Percentiles rank a stretch among this genome's conserved stretches.
Conservation (phyloP, 2,329 filamentous ascomycete genomes). For the Dactylella cylindrospora region DNA sequence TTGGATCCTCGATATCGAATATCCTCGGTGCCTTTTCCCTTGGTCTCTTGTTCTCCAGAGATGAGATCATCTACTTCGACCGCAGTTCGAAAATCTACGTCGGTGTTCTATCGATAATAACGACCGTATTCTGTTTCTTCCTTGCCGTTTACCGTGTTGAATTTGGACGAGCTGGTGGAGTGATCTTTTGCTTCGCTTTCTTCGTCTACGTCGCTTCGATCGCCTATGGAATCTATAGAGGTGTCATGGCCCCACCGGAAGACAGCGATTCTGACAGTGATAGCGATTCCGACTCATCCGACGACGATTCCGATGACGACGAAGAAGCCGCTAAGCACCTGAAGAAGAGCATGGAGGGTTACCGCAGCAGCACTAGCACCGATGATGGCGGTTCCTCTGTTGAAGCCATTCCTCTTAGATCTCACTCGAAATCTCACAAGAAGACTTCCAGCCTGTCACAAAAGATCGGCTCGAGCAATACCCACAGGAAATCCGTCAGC, state of each 20-base stretch:
- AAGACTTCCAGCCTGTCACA: conserved; percentile 32
- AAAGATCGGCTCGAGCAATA: conserved; percentile 11
- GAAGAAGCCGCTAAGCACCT: conserved; percentile 44
- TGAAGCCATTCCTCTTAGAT: conserved; percentile 31
- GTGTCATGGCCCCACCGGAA: conserved; percentile 54
- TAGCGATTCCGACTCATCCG: conserved; percentile 49
- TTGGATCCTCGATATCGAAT: conserved; percentile 61
- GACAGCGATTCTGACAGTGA: conserved; percentile 55
- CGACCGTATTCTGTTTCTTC: conserved; percentile 53
- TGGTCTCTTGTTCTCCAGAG: conserved; percentile 55
- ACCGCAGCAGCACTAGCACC: conserved; percentile 37
- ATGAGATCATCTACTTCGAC: conserved; percentile 53
- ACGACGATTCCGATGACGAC: conserved; percentile 47
- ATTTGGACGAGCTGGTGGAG: conserved; percentile 51
- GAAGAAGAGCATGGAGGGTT: conserved; percentile 34
- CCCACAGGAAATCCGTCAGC: conserved; percentile 22
- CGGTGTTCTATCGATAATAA: conserved; percentile 53
- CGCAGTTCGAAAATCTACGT: conserved; percentile 57
- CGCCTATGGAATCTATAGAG: conserved; percentile 55
- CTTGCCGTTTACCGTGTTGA: conserved; percentile 50
- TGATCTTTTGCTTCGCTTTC: conserved; percentile 54
- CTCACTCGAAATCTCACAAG: conserved; percentile 10
- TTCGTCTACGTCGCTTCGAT: conserved; percentile 55
- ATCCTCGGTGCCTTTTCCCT: conserved; percentile 61
- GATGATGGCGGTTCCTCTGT: conserved; percentile 36